A percentile compares a stretch with the other conserved stretches of the same genome.
These are phyloP conservation scores for Diaporthe citrichinensis DNA, from an alignment of 2,329 filamentous ascomycete species.

Conservation along the genomic window DNA sequence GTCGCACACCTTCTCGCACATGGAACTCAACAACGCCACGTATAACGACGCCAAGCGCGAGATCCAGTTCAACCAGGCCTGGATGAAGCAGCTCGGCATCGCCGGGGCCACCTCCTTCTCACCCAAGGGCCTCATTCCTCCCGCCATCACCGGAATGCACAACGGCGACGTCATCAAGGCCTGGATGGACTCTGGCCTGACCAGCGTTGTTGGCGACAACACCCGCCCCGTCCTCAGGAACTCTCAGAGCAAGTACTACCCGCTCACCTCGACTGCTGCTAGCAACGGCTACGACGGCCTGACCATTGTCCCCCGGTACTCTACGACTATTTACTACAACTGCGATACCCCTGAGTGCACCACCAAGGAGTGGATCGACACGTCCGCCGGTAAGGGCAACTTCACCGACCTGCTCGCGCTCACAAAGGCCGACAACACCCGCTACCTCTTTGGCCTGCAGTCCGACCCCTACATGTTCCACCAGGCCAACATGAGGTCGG, in stretches of 20 bases:
- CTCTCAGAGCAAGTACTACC: not conserved
- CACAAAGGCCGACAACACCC: conserved; percentile 8
- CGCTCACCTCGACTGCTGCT: not conserved
- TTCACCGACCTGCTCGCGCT: not conserved
- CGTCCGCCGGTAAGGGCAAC: not conserved
- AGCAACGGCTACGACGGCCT: not conserved
- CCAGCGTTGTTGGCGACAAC: conserved; percentile 1
- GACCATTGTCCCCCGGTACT: not conserved
- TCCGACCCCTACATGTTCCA: conserved; percentile 20
- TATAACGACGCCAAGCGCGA: not conserved
- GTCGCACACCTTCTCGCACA: conserved; percentile 21
- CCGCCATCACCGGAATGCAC: not conserved
- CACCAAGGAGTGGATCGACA: conserved; percentile 7
- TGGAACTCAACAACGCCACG: conserved; percentile 4
- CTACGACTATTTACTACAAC: conserved; percentile 6
- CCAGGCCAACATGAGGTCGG: conserved; percentile 11
- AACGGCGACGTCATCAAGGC: conserved; percentile 4
- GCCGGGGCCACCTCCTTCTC: not conserved
- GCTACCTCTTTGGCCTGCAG: conserved; percentile 13
- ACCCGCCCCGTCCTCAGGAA: conserved; percentile 9
- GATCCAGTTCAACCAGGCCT: conserved; percentile 22
- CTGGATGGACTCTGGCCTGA: conserved; percentile 17
- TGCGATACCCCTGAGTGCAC: conserved; percentile 11
- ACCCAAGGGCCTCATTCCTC: conserved; percentile 10
- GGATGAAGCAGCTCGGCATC: conserved; percentile 21